These are phyloP conservation scores for Globisporangium apiculatum DNA, from an alignment of 352 stramenopile species.

Conservation along the genomic window DNA sequence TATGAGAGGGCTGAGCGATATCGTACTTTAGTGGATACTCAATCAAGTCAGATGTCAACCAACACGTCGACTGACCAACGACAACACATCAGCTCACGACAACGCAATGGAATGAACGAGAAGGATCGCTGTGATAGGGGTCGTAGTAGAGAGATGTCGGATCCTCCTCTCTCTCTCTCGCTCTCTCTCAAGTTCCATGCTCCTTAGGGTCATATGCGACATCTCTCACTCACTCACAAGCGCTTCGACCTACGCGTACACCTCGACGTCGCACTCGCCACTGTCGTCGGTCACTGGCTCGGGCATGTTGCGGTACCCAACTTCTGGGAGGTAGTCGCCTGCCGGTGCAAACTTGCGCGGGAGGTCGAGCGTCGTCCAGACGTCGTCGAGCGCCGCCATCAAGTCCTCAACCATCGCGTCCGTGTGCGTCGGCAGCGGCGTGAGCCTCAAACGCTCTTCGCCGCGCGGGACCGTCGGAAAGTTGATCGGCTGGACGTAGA, in stretches of 20 bases:
- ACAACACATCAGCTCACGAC: neutral
- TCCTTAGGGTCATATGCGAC: no score
- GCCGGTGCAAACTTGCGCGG: conserved; percentile 52
- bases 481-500: conserved; percentile 92
- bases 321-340: conserved; percentile 71
- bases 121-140: neutral
- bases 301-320: conserved; percentile 68
- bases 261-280: conserved; percentile 27
- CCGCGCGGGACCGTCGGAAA: conserved; percentile 86
- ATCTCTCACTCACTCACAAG: no score
- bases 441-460: conserved; percentile 87
- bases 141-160: no score
- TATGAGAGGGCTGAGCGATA: no score
- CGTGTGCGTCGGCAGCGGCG: conserved; percentile 81
- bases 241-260: conserved; percentile 22
- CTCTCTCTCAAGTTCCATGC: neutral
- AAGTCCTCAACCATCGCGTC: conserved; percentile 85
- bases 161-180: neutral
- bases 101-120: neutral
- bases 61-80: neutral
- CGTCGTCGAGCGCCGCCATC: conserved; percentile 71
- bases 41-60: neutral
- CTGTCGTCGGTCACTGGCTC: conserved; percentile 16
- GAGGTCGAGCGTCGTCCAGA: conserved; percentile 83
- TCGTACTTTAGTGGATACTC: no score